Evolutionary conservation across 495 filamentous ascomycete genomes (phyloP).

Genomic region (Amniculicola lignicola): DNA sequence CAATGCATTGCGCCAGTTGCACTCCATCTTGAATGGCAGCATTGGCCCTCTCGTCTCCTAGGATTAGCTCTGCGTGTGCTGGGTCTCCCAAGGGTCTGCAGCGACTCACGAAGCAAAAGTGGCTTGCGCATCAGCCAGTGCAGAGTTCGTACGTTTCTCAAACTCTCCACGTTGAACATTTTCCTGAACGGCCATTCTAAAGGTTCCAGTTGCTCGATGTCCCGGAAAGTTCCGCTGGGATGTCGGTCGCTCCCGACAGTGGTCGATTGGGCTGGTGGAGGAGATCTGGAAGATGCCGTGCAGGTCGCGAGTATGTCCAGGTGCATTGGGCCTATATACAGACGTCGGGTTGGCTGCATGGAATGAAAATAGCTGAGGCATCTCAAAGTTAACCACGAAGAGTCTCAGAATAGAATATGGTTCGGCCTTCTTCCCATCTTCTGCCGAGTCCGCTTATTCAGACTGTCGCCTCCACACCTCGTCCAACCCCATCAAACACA

Average conservation of each 20-base stretch:
- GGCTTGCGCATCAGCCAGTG: conserved; percentile 48
- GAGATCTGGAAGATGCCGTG: conserved; percentile 28
- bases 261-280: conserved; percentile 41
- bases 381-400: too few relatives aligned
- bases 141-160: conserved; percentile 39
- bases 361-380: too few relatives aligned
- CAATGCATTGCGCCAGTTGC: conserved; percentile 41
- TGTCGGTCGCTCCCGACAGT: conserved; percentile 33
- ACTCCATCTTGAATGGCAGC: conserved; percentile 43
- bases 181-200: conserved; percentile 38
- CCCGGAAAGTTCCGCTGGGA: conserved; percentile 41
- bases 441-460: too few relatives aligned
- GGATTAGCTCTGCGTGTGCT: conserved; percentile 43
- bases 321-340: too few relatives aligned
- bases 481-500: too few relatives aligned
- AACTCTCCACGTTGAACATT: conserved; percentile 37
- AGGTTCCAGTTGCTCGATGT: conserved; percentile 31
- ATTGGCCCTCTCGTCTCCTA: conserved; percentile 47
- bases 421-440: too few relatives aligned
- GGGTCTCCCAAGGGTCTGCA: conserved; percentile 44
- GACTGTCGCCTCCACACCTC: too few relatives aligned
- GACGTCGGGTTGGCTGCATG: too few relatives aligned
- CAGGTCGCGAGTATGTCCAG: conserved; percentile 45
- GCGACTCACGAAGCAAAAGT: conserved; percentile 21
- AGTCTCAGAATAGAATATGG: too few relatives aligned